These are phyloP conservation scores for Sindora glabra DNA, from an alignment of 306 rosid species.

Conservation along the genomic window DNA sequence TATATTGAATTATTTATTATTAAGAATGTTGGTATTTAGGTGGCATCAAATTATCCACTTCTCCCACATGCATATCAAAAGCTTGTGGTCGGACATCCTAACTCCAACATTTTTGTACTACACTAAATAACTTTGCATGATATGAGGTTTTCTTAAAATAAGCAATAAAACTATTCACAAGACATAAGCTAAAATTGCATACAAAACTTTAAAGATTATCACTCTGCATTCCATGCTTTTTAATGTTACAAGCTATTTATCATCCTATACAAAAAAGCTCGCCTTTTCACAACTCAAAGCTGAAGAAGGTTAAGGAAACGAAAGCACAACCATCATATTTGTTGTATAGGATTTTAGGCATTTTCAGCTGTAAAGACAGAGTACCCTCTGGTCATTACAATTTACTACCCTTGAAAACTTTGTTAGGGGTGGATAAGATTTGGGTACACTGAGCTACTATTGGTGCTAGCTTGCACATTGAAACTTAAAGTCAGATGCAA, in stretches of 20 bases:
- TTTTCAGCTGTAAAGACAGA: constrained; percentile 33
- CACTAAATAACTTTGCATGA: no score
- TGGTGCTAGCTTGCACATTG: constrained; percentile 74
- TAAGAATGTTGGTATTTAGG: no score
- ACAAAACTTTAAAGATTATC: constrained; percentile 40
- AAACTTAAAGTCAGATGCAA: constrained; percentile 44
- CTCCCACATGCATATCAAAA: no score
- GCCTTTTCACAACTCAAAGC: constrained; percentile 40
- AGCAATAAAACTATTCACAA: constrained; percentile 11
- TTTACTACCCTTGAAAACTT: background rate
- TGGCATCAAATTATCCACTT: no score
- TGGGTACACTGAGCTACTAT: constrained; percentile 66
- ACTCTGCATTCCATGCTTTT: constrained; percentile 51
- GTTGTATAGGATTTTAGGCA: constrained; percentile 23
- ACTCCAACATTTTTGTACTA: no score
- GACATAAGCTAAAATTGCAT: constrained; percentile 26
- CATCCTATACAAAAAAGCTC: constrained; percentile 69
- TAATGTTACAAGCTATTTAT: constrained; percentile 58
- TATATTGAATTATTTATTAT: no score
- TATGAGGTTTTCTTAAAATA: no score
- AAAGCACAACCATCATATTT: constrained; percentile 51
- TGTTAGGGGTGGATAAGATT: constrained; percentile 36
- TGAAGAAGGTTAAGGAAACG: constrained; percentile 32
- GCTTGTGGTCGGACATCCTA: no score
- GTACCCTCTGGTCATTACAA: constrained; percentile 17